Base-by-base conservation (phyloP, 257 asterid genomes). In the Fraxinus pennsylvanica region DNA sequence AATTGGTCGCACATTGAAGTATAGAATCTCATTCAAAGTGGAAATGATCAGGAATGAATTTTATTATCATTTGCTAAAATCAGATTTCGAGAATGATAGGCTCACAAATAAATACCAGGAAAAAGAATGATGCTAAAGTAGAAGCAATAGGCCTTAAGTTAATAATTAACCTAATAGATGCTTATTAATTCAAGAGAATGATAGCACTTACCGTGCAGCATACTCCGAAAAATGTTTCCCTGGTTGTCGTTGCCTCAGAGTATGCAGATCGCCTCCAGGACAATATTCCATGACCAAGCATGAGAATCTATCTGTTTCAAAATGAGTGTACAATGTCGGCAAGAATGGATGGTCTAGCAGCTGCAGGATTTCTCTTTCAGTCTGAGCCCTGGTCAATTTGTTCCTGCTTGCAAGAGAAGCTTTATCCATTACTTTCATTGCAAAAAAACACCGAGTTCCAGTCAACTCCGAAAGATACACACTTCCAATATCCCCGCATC, bases 361-460 rank as follows among this genome's bases (percentile, higher is more conserved):
- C 88, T 88, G 92, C 82, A 88, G 83, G 79, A 88, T 88, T 73
- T 86, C 90, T 68, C 89, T 79, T 72, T 89, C 92, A 8, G 90
- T 86, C 72, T 83, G 87, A 5, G 84, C 84, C 79, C 90, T 77
- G 25, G 72, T 82, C 82, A 88, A 70, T 76, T 88, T 88, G 74
- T 88, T 88, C 84, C 88, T 78, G 65, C 81, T 79, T 41, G 89
- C 90, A 76, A 86, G 90, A 4, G 85, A 81, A 19, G 84, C 90
- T 85, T 85, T 88, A 72, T 88, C 92, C 92, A 88, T 88, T 27
- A 86, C 90, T 81, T 88, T 88, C 90, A 86, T 83, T 3, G 90
- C 90, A 45, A 88, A 88, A 75, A 85, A 74, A 35, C 89, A 85
- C 72, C 83, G 82, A 32, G 92, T 84, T 22, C 87, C 78, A 17